Percentiles rank a stretch among this genome's conserved stretches.
phyloP scores from a whole-genome alignment of 2,329 filamentous ascomycete genomes.

The Tolypocladium pustulatum region DNA sequence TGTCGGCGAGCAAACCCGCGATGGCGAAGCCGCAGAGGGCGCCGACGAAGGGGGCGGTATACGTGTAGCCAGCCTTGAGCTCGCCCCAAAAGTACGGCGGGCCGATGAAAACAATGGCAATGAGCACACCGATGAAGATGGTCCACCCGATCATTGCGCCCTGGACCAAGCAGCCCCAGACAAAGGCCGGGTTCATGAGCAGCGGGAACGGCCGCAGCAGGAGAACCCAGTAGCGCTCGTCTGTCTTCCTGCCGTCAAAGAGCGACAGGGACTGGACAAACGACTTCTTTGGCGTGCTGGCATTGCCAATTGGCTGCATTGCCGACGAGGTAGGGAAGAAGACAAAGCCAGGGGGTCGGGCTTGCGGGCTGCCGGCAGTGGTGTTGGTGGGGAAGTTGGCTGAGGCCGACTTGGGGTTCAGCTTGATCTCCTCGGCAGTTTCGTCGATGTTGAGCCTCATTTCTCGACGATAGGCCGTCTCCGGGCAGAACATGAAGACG shows the following conservation, averaged over 20 bases:
- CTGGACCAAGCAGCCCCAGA: conserved; percentile 73
- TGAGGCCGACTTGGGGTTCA: conserved; percentile 1
- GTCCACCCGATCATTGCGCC: conserved; percentile 92
- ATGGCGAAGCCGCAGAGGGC: conserved; percentile 67
- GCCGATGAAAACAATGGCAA: conserved; percentile 73
- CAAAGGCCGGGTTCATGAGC: conserved; percentile 72
- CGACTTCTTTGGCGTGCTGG: conserved; percentile 38
- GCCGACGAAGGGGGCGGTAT: conserved; percentile 77
- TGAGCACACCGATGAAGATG: conserved; percentile 76
- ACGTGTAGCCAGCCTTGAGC: conserved; percentile 75
- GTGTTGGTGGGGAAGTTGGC: neutral
- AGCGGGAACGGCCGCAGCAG: conserved; percentile 69
- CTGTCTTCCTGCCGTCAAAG: conserved; percentile 74
- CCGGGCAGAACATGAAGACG: conserved; percentile 71
- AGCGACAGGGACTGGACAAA: conserved; percentile 52
- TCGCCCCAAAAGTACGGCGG: conserved; percentile 75
- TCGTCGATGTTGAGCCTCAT: conserved; percentile 48
- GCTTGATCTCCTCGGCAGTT: conserved; percentile 21
- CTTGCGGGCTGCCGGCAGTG: neutral
- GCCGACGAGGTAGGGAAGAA: conserved; percentile 19
- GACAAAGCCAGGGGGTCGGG: conserved; percentile 14
- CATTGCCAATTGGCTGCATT: conserved; percentile 23
- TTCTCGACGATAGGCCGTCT: conserved; percentile 68
- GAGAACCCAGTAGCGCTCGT: conserved; percentile 59
- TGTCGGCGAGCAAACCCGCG: conserved; percentile 66